These are phyloP conservation scores for Thelonectria discophora DNA, from an alignment of 2,329 filamentous ascomycete species.

Conservation along the genomic window DNA sequence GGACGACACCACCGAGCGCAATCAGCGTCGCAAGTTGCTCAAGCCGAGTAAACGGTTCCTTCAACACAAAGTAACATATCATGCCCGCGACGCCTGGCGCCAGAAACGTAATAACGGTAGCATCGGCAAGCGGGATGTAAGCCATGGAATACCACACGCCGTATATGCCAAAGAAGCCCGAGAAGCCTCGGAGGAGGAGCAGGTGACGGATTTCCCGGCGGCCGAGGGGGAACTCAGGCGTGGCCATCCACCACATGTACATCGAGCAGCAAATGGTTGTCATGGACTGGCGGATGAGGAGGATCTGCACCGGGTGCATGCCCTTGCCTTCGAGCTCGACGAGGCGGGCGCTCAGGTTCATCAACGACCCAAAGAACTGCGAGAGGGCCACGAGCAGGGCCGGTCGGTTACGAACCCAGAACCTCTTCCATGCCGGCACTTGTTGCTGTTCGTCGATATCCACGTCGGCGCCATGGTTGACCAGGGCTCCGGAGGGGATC, in stretches of 20 bases:
- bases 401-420: constrained; percentile 75
- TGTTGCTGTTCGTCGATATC: constrained; percentile 12
- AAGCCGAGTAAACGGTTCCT: constrained; percentile 79
- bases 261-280: constrained; percentile 71
- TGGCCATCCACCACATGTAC: constrained; percentile 78
- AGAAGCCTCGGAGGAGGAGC: constrained; percentile 72
- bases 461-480: constrained; percentile 9
- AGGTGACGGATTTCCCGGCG: constrained; percentile 71
- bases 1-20: constrained; percentile 79
- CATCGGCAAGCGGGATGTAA: constrained; percentile 86
- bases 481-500: constrained; percentile 30
- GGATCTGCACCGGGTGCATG: constrained; percentile 85
- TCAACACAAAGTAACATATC: constrained; percentile 76
- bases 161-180: constrained; percentile 81
- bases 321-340: constrained; percentile 76
- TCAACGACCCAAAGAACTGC: constrained; percentile 83
- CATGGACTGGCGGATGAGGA: constrained; percentile 81
- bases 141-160: constrained; percentile 74
- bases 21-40: constrained; percentile 81
- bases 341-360: constrained; percentile 84
- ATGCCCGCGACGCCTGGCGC: constrained; percentile 82
- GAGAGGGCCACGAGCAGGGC: constrained; percentile 76
- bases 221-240: constrained; percentile 77
- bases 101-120: constrained; percentile 89
- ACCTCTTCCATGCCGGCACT: constrained; percentile 41